These are phyloP conservation scores for Fragilariopsis cylindrus DNA, from an alignment of 108 stramenopile species.

Conservation along the genomic window DNA sequence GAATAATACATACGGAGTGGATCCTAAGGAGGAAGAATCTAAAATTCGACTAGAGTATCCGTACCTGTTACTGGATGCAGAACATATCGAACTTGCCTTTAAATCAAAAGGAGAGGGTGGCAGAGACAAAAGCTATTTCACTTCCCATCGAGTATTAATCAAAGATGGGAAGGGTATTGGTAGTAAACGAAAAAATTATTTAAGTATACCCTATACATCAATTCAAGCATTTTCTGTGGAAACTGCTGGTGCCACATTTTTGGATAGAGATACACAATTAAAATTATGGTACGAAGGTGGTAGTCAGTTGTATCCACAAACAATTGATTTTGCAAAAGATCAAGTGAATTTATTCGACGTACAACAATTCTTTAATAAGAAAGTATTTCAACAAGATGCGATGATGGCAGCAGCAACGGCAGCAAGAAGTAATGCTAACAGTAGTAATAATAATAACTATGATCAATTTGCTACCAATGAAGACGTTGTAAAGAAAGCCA, in stretches of 20 bases:
- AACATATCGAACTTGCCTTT: slow-evolving; percentile 57
- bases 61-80: slow-evolving; percentile 34
- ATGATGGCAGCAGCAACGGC: slow-evolving; percentile 27
- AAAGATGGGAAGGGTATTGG: slow-evolving; percentile 60
- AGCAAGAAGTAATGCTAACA: background rate
- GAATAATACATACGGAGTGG: slow-evolving; percentile 48
- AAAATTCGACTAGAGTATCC: slow-evolving; percentile 40
- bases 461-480: no score
- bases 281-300: slow-evolving; percentile 56
- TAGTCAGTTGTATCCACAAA: slow-evolving; percentile 35
- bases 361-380: slow-evolving; percentile 56
- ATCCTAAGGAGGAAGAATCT: slow-evolving; percentile 45
- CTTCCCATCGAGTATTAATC: slow-evolving; percentile 52
- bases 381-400: slow-evolving; percentile 51
- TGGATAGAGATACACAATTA: slow-evolving; percentile 65
- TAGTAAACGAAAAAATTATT: slow-evolving; percentile 50
- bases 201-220: slow-evolving; percentile 54
- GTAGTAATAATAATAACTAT: no score
- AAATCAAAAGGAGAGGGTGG: background rate
- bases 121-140: slow-evolving; percentile 54
- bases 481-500: slow-evolving; percentile 33
- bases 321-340: slow-evolving; percentile 57
- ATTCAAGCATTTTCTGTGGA: slow-evolving; percentile 73
- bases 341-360: slow-evolving; percentile 61
- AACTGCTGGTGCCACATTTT: slow-evolving; percentile 58